Base-by-base conservation (phyloP, 192 early-diverging fungal species). In the Phycomyces nitens region DNA sequence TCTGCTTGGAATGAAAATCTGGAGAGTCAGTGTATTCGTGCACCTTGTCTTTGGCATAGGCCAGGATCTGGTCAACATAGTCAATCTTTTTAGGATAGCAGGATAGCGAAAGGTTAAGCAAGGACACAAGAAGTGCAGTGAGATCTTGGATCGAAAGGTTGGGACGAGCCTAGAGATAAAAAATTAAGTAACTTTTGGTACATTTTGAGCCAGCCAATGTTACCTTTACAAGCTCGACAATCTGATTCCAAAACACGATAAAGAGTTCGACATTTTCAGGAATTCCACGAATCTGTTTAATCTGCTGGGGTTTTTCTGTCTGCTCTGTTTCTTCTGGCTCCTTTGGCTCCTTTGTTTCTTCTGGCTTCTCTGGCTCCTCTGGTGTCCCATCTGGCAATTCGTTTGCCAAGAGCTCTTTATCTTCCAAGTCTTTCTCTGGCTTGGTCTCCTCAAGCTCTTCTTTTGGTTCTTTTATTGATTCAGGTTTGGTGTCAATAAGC, bases 231-330 rank as follows among this genome's bases (percentile, higher is more conserved):
- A 98, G 84, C 43, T 92, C 87, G 26, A 89, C 90, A 64, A 99
- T 91, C 71, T 99, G 95, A 27, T 72, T 79, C 97, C 97, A 99
- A 74, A 99, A 99, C 27, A 97, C 92, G 55, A 92, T 92, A 82
- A 99, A 99, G 16, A 99, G 77, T 52, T 86, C 81, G 18, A 94
- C 88, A 65, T 93, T 91, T 38, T 91, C 85, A 7, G 92, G 93
- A 57, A 94, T 93, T 15, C 91, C 93, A 62, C 85, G 82, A 39
- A 79, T 77, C 60, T 82, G 82, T 40, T 71, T 78, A 6, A 81
- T 38, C 24, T 50, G 54, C 62, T 70, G 72, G 23, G 72, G 62
- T 21, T 75, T 61, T 20, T 74, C 51, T 50, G 66, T 55, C n/a
- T 73, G 59, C 53, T 74, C 40, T 18, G 55, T 11, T 14, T 72